Evolutionary conservation across 768 basidiomycete species (phyloP), one percentile per base, ranked within the genome.

Genomic region (Termitomyces sp.): DNA sequence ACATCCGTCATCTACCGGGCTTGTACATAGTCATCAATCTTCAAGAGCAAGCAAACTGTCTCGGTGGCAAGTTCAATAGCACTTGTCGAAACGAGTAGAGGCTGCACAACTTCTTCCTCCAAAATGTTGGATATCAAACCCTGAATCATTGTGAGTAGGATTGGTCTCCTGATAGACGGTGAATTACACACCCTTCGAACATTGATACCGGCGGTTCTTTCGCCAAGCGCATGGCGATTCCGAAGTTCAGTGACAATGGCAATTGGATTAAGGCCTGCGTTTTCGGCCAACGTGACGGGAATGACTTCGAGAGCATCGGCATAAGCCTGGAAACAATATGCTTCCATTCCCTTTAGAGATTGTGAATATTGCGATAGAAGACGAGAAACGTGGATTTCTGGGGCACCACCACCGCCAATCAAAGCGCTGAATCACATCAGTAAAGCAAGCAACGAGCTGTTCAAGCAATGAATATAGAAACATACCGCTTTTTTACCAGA

Each of bases 261-360:
- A 63, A 99, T 98, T 6, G 97, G 94, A 73, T 98, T 97, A 57
- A 99, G 79, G 43, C 97, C 97, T 24, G 97, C 97, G 69, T 99
- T 99, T 75, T 99, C 97, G 26, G 97, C 97, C 22, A 99, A 79
- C 0, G 97, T 99, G 2, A 89, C 96, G 4, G 97, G 97, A 60
- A 99, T 98, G 61, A 98, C 91, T 72, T 98, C 97, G 49, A 99
- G 81, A 1, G 97, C 94, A 66, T 98, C 96, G 29, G 97, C 95
- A 67, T 94, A 99, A 4, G 94, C 95, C 66, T 97, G 92, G 86
- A 98, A 97, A 73, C 97, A 98, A 72, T 98, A 98, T 9, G 96
- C 92, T 72, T 98, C 95, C 89, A 98, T 98, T 49, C 97, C 96
- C 72, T 90, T 96, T 59, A 98, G 80, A 1, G 93, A 89, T 63